These are phyloP conservation scores for Moniliella sp. DNA, from an alignment of 1,284 basidiomycete species.

Conservation along the genomic window DNA sequence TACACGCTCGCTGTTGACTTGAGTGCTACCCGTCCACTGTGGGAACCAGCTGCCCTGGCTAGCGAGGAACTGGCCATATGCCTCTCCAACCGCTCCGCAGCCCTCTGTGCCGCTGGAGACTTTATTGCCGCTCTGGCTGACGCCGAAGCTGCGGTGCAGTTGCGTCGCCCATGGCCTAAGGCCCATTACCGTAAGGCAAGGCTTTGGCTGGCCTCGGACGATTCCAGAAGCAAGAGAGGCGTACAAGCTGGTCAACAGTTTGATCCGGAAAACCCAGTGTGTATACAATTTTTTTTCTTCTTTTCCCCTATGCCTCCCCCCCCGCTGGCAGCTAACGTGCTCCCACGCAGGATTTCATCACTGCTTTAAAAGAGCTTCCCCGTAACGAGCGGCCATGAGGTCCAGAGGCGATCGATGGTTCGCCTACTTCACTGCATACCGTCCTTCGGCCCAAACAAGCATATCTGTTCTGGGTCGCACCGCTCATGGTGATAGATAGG, in stretches of 20 bases:
- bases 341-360: too few relatives aligned
- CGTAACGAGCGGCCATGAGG: too few relatives aligned
- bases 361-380: too few relatives aligned
- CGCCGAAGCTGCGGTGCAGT: slow-evolving; percentile 64
- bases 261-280: slow-evolving; percentile 52
- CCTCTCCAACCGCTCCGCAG: slow-evolving; percentile 72
- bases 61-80: slow-evolving; percentile 72
- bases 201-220: too few relatives aligned
- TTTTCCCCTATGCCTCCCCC: too few relatives aligned
- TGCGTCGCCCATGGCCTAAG: slow-evolving; percentile 75
- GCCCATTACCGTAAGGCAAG: slow-evolving; percentile 83
- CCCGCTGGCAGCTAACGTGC: too few relatives aligned
- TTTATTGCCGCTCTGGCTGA: slow-evolving; percentile 64
- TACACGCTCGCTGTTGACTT: slow-evolving; percentile 66
- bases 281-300: too few relatives aligned
- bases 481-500: too few relatives aligned
- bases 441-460: too few relatives aligned
- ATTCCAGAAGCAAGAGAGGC: slow-evolving; percentile 68
- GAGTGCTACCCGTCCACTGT: slow-evolving; percentile 62
- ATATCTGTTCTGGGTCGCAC: too few relatives aligned
- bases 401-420: too few relatives aligned
- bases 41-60: slow-evolving; percentile 61
- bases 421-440: too few relatives aligned
- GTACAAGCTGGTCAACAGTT: slow-evolving; percentile 62
- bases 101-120: slow-evolving; percentile 55